Percentiles rank a stretch among this genome's conserved stretches.
These are phyloP conservation scores for Saccharomyces hybrid DNA, from an alignment of 1,139 yeast genomes.

Conservation along the genomic window DNA sequence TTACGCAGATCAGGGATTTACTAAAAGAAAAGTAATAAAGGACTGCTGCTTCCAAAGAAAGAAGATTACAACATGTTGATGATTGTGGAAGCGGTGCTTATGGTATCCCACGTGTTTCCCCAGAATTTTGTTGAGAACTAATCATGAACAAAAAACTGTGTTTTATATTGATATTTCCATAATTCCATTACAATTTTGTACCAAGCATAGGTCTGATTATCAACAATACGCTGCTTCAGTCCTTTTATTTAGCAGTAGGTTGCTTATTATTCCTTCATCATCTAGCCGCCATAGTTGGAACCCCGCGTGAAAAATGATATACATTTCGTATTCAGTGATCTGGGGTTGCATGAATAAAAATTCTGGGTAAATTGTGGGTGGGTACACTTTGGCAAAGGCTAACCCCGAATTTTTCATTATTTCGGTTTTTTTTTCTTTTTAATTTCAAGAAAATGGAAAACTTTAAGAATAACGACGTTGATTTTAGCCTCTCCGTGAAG, in stretches of 20 bases:
- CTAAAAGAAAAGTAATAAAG: neutral
- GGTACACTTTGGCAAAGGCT: neutral
- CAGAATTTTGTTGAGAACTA: no score
- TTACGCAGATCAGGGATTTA: no score
- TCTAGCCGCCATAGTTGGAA: neutral
- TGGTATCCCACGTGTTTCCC: no score
- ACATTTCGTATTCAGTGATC: neutral
- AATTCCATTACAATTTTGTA: no score
- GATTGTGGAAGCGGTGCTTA: no score
- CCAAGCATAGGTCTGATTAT: no score
- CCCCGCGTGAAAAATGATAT: neutral
- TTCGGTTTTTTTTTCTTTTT: neutral
- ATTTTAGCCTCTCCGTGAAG: neutral
- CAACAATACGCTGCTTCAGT: neutral
- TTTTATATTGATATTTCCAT: no score
- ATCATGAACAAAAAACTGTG: no score
- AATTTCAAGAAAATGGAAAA: neutral
- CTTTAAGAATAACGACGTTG: neutral
- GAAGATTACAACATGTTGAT: no score
- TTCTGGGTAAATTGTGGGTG: neutral
- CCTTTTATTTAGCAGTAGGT: neutral
- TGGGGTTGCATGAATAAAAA: neutral
- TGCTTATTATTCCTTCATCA: neutral
- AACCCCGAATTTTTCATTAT: neutral
- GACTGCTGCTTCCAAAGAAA: no score